Base-by-base conservation (phyloP, 495 filamentous ascomycete species). In the Delitschia confertaspora region DNA sequence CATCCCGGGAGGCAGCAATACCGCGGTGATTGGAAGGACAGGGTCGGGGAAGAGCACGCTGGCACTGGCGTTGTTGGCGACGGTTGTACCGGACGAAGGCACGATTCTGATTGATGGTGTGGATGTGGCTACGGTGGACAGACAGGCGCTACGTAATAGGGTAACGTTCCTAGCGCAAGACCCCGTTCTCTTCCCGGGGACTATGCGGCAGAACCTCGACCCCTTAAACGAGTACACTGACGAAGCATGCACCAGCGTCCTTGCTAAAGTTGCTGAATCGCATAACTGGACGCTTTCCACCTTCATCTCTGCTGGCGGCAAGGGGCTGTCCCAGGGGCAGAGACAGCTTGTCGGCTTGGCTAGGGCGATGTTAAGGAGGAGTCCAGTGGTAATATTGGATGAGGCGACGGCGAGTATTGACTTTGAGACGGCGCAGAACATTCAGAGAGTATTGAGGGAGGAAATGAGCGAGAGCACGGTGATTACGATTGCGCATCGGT, bases 351-450 rank as follows among this genome's bases (percentile, higher is more conserved):
- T 82, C 19, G 78, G 74, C 0, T 61, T 82, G 0, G 47, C 52
- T 2, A 53, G 77, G 23, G 75, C 77, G 6, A 65, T 79, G 10
- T 56, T 81, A 36, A 64, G 75, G 19, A 65, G 72, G n/a, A 76
- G 68, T 65, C 13, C 42, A 10, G 44, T 40, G 36, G 27, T 55
- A n/a, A 40, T 49, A 11, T 45, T 31, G 42, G 38, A 33, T 22
- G 38, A 63, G 47, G 86, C 86, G 13, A 93, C 86, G n/a, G 85
- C 85, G 11, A 82, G 76, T 10, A 86, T 93, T 47, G 86, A 93
- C 53, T 71, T 71, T 47, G 76, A 80, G 58, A 91, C 83, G 1
- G 82, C 83, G n/a, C 62, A 75, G 53, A 69, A 79, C 41, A 85
- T 91, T 33, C 85, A 93, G 66, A 69, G 76, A 53, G 67, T 91